phyloP scores from a whole-genome alignment of 371 early-diverging fungal species.

The Nosema muscidifuracis region DNA sequence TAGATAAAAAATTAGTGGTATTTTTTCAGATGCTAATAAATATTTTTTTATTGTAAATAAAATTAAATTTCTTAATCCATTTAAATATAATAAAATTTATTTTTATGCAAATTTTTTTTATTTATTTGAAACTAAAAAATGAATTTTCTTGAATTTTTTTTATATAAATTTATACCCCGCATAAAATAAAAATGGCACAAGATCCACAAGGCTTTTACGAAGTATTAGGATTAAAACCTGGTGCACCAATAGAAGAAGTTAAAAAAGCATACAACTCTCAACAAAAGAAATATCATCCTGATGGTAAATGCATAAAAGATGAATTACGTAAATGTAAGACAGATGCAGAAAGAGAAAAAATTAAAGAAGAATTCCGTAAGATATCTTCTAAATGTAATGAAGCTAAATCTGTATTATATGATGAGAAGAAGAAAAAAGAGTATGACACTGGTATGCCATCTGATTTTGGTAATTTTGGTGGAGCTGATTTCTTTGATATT shows the following conservation, averaged over 20 bases:
- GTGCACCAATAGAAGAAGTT: conserved; percentile 73
- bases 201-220: conserved; percentile 66
- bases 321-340: conserved; percentile 38
- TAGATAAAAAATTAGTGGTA: too few relatives aligned
- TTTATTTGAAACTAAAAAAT: neutral
- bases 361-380: conserved; percentile 48
- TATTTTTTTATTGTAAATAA: too few relatives aligned
- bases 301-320: conserved; percentile 66
- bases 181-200: neutral
- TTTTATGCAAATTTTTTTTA: neutral
- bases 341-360: conserved; percentile 41
- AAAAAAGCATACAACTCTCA: conserved; percentile 79
- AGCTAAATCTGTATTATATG: conserved; percentile 53
- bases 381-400: conserved; percentile 50
- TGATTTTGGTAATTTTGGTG: conserved; percentile 19
- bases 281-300: conserved; percentile 74
- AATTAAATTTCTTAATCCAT: too few relatives aligned
- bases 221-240: conserved; percentile 75
- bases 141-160: conserved; percentile 19
- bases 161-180: neutral
- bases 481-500: conserved; percentile 55
- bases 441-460: conserved; percentile 58
- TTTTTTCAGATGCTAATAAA: too few relatives aligned
- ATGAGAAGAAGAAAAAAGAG: conserved; percentile 53
- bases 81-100: too few relatives aligned